Evolutionary conservation across 148 eudicot genomes (phyloP), one percentile per base, ranked within the genome.

Genomic region (Gaultheria prostrata): DNA sequence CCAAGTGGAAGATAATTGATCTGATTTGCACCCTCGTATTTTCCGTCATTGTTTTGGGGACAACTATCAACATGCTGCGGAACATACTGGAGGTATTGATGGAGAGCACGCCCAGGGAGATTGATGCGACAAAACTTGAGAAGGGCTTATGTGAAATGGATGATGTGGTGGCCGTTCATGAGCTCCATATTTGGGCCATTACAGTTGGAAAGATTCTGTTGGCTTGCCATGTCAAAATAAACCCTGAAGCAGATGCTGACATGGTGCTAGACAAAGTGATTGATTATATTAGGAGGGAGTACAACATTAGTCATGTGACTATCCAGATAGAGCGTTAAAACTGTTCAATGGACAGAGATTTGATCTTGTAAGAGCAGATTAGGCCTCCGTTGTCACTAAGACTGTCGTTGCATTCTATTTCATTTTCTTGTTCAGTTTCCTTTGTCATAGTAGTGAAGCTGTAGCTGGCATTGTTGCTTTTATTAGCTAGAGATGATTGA

Each of bases 41-140:
- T 56, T 94, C 98, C 2, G 79, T 92, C 48, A 77, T 94, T 75
- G 95, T 94, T 28, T 85, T 94, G 77, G 90, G 88, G 4, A 93
- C 98, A 6, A 93, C 98, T 1, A 88, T 94, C 82, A 90, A 87
- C 54, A 93, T 93, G 96, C 72, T 93, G 69, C 82, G 96, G 50
- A 92, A 92, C 78, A 93, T 94, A 24, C 89, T 93, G 0, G 96
- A 93, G 81, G 98, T 94, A 53, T 82, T 94, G 43, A 94, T 94
- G 98, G 98, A 94, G 89, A 94, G 96, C 88, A 93, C 98, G 9
- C 98, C 98, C 0, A 87, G 98, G 83, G 98, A 94, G 86, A 93
- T 94, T 3, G 96, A 94, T 74, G 96, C 96, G 18, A 92, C 95
- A 35, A 90, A 89, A 84, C 90, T 93, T 2, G 90, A 93, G 82